Evolutionary conservation across 2,329 filamentous ascomycete genomes (phyloP), one percentile per base, ranked within the genome.

Genomic region (Aspergillus sp.): DNA sequence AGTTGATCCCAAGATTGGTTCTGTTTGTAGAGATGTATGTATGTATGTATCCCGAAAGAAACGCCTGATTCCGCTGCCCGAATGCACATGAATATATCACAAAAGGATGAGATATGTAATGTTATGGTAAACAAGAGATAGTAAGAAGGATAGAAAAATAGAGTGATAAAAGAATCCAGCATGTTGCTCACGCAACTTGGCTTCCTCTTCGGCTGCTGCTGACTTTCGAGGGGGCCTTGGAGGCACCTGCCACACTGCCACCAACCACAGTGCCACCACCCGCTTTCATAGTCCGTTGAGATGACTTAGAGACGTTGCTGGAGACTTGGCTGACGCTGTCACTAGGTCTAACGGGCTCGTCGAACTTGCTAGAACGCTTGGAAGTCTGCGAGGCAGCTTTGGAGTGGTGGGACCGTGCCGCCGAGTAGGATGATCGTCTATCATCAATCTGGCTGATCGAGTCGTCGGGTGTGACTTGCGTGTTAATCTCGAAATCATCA

Each of bases 381-480:
- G 64, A 65, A 8, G 51, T 39, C 30, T 54, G 49, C 4, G 60
- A 60, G 8, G 47, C 47, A 11, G 52, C 39, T 45, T 55, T 62
- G 2, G 61, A 64, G 27, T 52, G 52, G 33, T 60, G 51, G 7
- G 60, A 56, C 30, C 51, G 53, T n/a, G 19, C n/a, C 7, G 33
- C 5, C 11, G 48, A 59, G 43, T 63, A 50, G 12, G 51, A 47
- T n/a, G 59, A 62, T 19, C 57, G 48, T 6, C 40, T 45, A 29
- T 53, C 49, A n/a, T 59, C 64, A 27, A 90, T 75, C 38, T 89
- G 86, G 52, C 83, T 82, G 47, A 90, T 80, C 0, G 89, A 94
- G 65, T 96, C 90, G 43, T 86, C 78, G 7, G 88, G 83, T 1
- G 84, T 86, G 52, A 98, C 73, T 12, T 90, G 82, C 10, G 67